These are phyloP conservation scores for Plasmodium falciparum DNA, from an alignment of 169 alveolate genomes.

Conservation along the genomic window DNA sequence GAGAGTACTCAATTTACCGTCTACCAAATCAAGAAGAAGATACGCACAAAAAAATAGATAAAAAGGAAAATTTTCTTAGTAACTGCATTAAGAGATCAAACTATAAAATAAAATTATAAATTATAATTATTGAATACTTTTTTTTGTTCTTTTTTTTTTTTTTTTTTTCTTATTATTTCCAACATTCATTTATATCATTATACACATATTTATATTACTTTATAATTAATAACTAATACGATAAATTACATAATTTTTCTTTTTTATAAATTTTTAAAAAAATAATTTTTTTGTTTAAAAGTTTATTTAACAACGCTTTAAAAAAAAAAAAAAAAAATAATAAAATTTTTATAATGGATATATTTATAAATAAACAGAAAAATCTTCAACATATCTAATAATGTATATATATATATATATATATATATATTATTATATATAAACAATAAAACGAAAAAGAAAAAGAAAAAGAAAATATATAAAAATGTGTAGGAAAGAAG, in stretches of 20 bases:
- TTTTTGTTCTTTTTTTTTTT: background rate
- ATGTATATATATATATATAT: constrained; percentile 23
- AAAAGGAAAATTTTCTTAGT: background rate
- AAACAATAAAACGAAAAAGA: background rate
- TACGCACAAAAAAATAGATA: constrained; percentile 84
- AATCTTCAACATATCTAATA: constrained; percentile 1
- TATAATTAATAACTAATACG: too few species aligned
- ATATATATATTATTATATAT: constrained; percentile 11
- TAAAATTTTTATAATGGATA: background rate
- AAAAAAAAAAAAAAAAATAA: background rate
- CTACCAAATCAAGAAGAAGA: constrained; percentile 87
- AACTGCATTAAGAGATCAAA: background rate
- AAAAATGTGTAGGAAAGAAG: constrained; percentile 7
- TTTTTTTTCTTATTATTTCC: background rate
- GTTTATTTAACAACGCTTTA: background rate
- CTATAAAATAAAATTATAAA: background rate
- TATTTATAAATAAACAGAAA: constrained; percentile 30
- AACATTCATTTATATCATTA: constrained; percentile 30
- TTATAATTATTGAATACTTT: background rate
- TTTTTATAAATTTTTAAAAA: constrained; percentile 21
- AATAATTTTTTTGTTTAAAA: constrained; percentile 13
- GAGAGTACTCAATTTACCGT: constrained; percentile 83
- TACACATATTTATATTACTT: constrained; percentile 7
- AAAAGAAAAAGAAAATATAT: background rate
- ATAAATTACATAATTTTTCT: background rate